phyloP scores from a whole-genome alignment of 345 rosid genomes.

The Ailanthus altissimus region DNA sequence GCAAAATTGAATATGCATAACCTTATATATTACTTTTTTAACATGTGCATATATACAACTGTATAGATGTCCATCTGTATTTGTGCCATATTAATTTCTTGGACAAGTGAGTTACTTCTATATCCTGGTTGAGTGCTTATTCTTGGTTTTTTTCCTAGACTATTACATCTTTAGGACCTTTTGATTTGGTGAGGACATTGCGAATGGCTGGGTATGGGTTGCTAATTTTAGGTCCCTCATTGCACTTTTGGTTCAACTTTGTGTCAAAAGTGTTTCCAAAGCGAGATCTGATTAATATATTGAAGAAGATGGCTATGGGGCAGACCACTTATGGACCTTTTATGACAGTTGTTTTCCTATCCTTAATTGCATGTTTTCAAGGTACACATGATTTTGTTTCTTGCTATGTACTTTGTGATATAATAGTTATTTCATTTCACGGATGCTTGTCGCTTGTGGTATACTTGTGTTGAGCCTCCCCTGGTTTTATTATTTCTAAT shows the following conservation, averaged over 20 bases:
- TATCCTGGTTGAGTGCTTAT: background rate
- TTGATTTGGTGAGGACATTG: constrained; percentile 70
- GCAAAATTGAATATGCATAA: background rate
- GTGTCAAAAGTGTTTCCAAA: constrained; percentile 74
- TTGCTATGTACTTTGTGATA: background rate
- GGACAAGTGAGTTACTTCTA: constrained; percentile 6
- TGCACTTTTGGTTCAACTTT: constrained; percentile 85
- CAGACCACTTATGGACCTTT: constrained; percentile 70
- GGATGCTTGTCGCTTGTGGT: background rate
- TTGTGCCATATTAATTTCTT: background rate
- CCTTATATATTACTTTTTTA: background rate
- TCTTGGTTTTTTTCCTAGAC: constrained; percentile 38
- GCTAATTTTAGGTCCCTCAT: constrained; percentile 72
- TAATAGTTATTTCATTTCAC: constrained; percentile 14
- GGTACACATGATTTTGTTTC: constrained; percentile 39
- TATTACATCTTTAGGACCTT: constrained; percentile 50
- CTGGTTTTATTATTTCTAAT: background rate
- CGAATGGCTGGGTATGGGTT: constrained; percentile 91
- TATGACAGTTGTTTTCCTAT: constrained; percentile 78
- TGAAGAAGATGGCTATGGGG: constrained; percentile 88
- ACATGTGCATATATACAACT: background rate
- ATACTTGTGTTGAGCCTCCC: background rate
- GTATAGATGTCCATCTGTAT: background rate
- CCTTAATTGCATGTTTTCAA: constrained; percentile 64
- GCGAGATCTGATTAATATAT: constrained; percentile 66